These are phyloP conservation scores for Centrapalus pauciflorus DNA, from an alignment of 129 eudicot genomes.

Conservation along the genomic window DNA sequence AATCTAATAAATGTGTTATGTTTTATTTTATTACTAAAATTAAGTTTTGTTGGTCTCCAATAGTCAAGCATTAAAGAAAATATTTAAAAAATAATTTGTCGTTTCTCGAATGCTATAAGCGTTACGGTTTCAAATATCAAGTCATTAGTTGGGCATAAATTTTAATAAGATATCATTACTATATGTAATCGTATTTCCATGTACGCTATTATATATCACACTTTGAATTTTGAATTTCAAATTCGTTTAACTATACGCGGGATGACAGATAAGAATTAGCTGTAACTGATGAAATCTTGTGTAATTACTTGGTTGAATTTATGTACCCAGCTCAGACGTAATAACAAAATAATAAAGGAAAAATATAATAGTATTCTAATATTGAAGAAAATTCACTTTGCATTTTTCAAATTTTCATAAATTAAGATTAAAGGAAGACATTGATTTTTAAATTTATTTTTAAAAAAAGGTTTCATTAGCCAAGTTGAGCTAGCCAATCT, in stretches of 20 bases:
- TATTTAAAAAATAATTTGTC: not conserved
- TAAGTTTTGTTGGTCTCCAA: not conserved
- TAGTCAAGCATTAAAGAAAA: constrained; percentile 8
- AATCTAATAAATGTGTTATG: not conserved
- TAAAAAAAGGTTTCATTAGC: no score
- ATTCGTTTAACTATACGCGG: not conserved
- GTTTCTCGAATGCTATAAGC: not conserved
- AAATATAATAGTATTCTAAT: not conserved
- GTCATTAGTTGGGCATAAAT: not conserved
- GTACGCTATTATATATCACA: not conserved
- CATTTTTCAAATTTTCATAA: not conserved
- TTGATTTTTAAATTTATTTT: no score
- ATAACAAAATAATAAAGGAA: not conserved
- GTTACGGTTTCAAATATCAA: not conserved
- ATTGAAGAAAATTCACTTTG: not conserved
- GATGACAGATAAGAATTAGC: not conserved
- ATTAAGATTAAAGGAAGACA: no score
- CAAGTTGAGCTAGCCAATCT: no score
- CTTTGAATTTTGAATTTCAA: not conserved
- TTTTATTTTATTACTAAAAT: not conserved
- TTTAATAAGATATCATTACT: not conserved
- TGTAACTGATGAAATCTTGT: not conserved
- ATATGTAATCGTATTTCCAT: not conserved
- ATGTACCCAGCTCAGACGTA: not conserved
- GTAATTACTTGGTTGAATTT: not conserved